Evolutionary conservation across 139 green algal genomes (phyloP), one percentile per base, ranked within the genome.

Genomic region (Chlamydomonas incerta): DNA sequence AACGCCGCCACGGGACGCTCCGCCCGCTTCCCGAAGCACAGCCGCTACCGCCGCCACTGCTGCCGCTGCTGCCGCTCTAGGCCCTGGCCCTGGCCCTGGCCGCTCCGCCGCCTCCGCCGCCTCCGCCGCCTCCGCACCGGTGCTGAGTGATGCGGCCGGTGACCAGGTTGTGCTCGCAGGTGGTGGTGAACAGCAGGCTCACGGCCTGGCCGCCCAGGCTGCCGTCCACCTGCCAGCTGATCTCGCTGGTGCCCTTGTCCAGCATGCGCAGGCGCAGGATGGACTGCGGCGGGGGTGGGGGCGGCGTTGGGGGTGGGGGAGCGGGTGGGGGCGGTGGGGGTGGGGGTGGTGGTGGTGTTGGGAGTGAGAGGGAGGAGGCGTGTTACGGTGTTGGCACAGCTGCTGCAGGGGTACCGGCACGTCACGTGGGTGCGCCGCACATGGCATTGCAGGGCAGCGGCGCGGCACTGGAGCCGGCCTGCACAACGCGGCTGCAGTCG

Each of bases 141-240:
- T 89, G 90, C 35, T 47, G 37, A 18, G 82, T 88, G 31, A 96
- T 88, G n/a, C 92, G 86, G 4, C 94, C 94, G 5, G 94, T 96
- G 31, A 97, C 67, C 83, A 96, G 76, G 90, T 97, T 96, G 55
- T 96, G 82, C 55, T 66, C 60, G 47, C 95, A 86, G 0, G 74
- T 79, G 2, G 80, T 89, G 3, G 63, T 92, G 23, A 92, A 52
- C 23, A 66, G 52, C 15, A 90, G 50, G n/a, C 46, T 46, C 31
- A 90, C 57, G 17, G 9, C 13, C 11, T 83, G 60, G n/a, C 29
- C 67, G 23, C 70, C 74, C 60, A 90, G 69, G 41, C 46, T n/a
- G 46, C 94, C 94, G 1, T 60, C 81, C 66, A 96, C 47, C 29
- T 62, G 60, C 90, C 93, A 96, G 26, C 70, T 28, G 47, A 96